Percentiles rank a stretch among this genome's conserved stretches.
These are phyloP conservation scores for Yamadazyma nakazawae DNA, from an alignment of 805 yeast species.

Conservation along the genomic window DNA sequence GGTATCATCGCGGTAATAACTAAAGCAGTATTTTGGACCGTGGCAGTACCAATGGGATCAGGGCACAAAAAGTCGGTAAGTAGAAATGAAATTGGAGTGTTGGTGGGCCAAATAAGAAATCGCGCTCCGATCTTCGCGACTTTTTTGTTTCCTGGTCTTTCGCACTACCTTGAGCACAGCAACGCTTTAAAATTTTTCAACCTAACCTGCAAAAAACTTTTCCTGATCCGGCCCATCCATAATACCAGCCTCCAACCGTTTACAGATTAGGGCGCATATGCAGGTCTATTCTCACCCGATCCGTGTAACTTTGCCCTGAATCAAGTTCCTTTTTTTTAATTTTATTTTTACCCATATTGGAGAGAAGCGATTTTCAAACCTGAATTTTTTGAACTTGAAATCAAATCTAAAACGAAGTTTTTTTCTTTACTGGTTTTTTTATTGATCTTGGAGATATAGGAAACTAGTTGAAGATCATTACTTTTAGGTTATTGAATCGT, in stretches of 20 bases:
- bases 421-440: constrained; percentile 1
- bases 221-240: constrained; percentile 2
- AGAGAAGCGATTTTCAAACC: background rate
- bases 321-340: background rate
- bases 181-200: constrained; percentile 4
- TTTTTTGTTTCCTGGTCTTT: background rate
- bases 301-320: background rate
- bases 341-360: constrained; percentile 1
- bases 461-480: background rate
- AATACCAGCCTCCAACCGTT: constrained; percentile 3
- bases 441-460: constrained; percentile 5
- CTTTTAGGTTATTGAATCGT: background rate
- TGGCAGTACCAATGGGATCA: background rate
- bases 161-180: background rate
- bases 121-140: background rate
- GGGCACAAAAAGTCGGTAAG: background rate
- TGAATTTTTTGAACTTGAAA: constrained; percentile 1
- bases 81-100: background rate
- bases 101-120: background rate
- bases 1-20: background rate
- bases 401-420: constrained; percentile 2
- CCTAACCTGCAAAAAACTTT: constrained; percentile 1
- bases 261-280: constrained; percentile 1
- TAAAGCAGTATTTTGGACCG: background rate
- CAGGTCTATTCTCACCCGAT: background rate